phyloP scores from a whole-genome alignment of 1,139 yeast genomes.

The Pichia cactophila region DNA sequence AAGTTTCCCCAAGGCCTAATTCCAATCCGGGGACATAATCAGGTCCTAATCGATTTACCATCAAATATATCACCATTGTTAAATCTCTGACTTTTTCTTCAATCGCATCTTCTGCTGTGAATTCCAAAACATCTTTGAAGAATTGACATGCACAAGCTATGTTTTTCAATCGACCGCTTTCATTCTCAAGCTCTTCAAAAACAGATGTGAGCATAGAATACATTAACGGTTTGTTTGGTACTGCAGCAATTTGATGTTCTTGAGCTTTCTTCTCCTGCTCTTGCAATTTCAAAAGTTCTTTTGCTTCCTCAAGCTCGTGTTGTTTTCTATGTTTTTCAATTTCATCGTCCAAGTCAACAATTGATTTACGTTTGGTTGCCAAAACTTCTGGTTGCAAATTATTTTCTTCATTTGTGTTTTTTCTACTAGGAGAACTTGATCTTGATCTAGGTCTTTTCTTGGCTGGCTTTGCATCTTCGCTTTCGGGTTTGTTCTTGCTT shows the following conservation, averaged over 20 bases:
- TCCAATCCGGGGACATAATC: conserved; percentile 87
- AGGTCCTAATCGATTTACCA: conserved; percentile 86
- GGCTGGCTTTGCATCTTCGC: neutral
- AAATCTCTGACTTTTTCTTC: conserved; percentile 43
- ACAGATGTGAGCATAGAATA: conserved; percentile 60
- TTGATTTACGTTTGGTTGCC: conserved; percentile 4
- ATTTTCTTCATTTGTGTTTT: neutral
- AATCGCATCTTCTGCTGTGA: conserved; percentile 21
- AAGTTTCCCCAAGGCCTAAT: conserved; percentile 84
- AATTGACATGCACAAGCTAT: conserved; percentile 66
- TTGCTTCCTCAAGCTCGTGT: conserved; percentile 21
- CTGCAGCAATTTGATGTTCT: conserved; percentile 10
- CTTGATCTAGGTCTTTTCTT: conserved; percentile 5
- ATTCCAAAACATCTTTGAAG: conserved; percentile 51
- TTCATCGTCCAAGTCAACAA: conserved; percentile 9
- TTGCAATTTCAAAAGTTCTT: conserved; percentile 15
- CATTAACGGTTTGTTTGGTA: conserved; percentile 33
- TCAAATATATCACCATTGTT: conserved; percentile 68
- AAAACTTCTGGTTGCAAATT: conserved; percentile 1
- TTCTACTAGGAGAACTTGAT: conserved; percentile 1
- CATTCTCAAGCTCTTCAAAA: conserved; percentile 70
- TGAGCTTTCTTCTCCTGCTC: conserved; percentile 1
- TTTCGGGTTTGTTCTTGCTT: conserved; percentile 3
- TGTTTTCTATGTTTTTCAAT: conserved; percentile 17
- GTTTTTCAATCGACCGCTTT: conserved; percentile 76